Conservation (phyloP, 2,329 filamentous ascomycete genomes). For the Exophiala dermatitidis region DNA sequence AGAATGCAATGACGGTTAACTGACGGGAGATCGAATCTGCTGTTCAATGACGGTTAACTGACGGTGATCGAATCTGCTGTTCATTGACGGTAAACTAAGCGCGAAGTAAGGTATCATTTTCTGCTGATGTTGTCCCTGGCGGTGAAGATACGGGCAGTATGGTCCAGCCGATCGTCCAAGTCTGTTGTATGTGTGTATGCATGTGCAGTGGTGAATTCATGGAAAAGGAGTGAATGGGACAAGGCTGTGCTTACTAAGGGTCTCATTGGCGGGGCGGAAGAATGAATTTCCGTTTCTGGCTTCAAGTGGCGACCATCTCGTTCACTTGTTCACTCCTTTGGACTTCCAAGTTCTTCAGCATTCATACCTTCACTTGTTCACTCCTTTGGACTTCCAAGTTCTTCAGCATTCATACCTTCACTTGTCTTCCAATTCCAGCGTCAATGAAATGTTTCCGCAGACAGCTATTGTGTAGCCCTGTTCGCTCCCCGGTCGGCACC, state of each 20-base stretch:
- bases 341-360: neutral
- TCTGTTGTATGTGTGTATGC: too few relatives aligned
- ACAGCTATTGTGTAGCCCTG: neutral
- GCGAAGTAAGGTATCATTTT: too few relatives aligned
- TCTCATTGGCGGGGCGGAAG: neutral
- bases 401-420: constrained; percentile 1
- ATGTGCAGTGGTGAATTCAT: neutral
- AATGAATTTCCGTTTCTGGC: too few relatives aligned
- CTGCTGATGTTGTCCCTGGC: too few relatives aligned
- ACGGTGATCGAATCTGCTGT: too few relatives aligned
- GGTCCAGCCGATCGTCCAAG: too few relatives aligned
- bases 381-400: neutral
- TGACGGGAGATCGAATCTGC: too few relatives aligned
- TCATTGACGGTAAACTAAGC: too few relatives aligned
- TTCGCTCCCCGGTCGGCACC: neutral
- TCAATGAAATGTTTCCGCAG: constrained; percentile 2
- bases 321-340: neutral
- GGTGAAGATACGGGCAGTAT: too few relatives aligned
- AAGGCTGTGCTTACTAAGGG: neutral
- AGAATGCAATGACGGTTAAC: too few relatives aligned
- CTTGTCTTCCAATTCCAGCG: neutral
- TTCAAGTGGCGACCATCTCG: too few relatives aligned
- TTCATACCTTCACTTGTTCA: neutral
- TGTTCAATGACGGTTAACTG: too few relatives aligned
- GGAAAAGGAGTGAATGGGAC: neutral